phyloP scores from a whole-genome alignment of 108 stramenopile genomes.

The Schizochytrium sp. region DNA sequence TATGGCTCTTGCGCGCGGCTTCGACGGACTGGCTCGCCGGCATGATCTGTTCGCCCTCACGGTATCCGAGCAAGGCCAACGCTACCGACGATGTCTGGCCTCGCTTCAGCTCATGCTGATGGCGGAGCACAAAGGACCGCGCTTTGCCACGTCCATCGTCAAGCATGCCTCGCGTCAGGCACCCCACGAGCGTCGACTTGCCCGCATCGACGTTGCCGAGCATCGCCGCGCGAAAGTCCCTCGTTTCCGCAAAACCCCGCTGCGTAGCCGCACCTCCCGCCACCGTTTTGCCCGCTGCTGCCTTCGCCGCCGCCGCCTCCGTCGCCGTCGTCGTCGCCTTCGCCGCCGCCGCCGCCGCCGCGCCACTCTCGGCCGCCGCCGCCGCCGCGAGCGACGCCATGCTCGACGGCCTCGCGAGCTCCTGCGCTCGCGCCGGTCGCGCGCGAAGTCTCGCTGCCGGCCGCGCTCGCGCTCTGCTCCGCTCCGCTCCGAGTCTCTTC shows the following conservation, averaged over 20 bases:
- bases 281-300: not conserved
- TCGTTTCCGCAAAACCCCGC: not conserved
- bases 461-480: not conserved
- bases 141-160: slow-evolving; percentile 93
- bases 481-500: not conserved
- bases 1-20: not conserved
- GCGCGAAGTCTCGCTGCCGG: no score
- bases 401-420: no score
- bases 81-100: slow-evolving; percentile 90
- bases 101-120: slow-evolving; percentile 93
- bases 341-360: no score
- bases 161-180: slow-evolving; percentile 70
- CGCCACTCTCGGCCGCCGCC: no score
- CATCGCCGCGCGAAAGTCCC: slow-evolving; percentile 80
- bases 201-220: slow-evolving; percentile 98
- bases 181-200: slow-evolving; percentile 86
- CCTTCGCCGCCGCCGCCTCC: not conserved
- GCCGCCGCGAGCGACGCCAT: no score
- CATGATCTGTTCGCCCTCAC: not conserved
- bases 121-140: slow-evolving; percentile 82
- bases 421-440: not conserved
- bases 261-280: not conserved
- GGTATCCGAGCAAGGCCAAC: slow-evolving; percentile 68
- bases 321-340: no score
- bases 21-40: not conserved